Conservation (phyloP, 208 protist genomes). For the Leishmania arabica region DNA sequence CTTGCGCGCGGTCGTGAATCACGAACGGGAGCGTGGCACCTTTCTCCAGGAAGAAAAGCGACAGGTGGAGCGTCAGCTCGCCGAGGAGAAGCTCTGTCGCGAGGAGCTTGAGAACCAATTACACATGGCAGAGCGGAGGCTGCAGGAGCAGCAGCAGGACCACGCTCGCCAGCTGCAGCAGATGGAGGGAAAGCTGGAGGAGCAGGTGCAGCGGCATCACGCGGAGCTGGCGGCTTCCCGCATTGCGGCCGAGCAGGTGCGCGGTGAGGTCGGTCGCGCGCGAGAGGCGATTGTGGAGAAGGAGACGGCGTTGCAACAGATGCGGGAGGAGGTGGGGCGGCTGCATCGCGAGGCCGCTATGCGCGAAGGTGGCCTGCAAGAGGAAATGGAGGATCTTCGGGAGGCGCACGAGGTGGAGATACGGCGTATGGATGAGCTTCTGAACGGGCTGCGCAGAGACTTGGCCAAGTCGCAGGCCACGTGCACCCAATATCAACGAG, state of each 20-base stretch:
- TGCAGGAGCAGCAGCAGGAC: constrained; percentile 47
- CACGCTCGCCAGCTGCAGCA: constrained; percentile 33
- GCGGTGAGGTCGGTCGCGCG: constrained; percentile 43
- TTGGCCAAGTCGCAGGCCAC: constrained; percentile 61
- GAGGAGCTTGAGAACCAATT: constrained; percentile 53
- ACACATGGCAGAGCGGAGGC: constrained; percentile 37
- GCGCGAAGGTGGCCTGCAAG: constrained; percentile 53
- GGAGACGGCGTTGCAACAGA: constrained; percentile 47
- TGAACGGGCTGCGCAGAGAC: constrained; percentile 78
- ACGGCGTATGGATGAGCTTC: constrained; percentile 74
- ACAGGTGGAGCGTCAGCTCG: constrained; percentile 41
- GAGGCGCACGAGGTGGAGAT: constrained; percentile 70
- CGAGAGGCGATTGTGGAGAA: constrained; percentile 47
- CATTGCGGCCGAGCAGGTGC: constrained; percentile 52
- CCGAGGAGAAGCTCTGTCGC: constrained; percentile 34
- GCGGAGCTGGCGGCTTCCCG: constrained; percentile 55
- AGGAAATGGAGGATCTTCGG: constrained; percentile 59
- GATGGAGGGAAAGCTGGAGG: constrained; percentile 50
- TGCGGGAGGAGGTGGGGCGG: constrained; percentile 65
- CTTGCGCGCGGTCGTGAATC: constrained; percentile 35
- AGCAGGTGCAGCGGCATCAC: constrained; percentile 51
- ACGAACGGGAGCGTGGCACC: constrained; percentile 46
- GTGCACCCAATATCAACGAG: constrained; percentile 61
- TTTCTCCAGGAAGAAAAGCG: constrained; percentile 43
- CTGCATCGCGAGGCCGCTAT: constrained; percentile 58